A percentile compares a stretch with the other conserved stretches of the same genome.
Conservation (phyloP, 1,284 basidiomycete genomes). For the Ceratobasidium sp. region DNA sequence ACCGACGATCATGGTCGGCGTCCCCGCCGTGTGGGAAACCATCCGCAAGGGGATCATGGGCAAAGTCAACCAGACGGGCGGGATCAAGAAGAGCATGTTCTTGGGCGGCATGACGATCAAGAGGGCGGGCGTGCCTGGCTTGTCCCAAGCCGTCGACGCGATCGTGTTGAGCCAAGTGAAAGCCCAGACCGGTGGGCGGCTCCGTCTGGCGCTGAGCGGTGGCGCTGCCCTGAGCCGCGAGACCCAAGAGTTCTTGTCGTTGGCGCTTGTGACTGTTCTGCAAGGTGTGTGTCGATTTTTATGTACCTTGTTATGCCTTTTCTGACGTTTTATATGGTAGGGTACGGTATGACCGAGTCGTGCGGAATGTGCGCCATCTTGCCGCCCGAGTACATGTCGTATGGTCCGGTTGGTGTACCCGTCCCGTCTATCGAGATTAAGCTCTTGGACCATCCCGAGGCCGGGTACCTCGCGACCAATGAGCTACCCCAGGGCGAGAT, state of each 20-base stretch:
- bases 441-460: constrained; percentile 84
- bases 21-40: constrained; percentile 91
- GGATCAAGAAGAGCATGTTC: constrained; percentile 80
- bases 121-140: constrained; percentile 74
- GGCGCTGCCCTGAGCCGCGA: constrained; percentile 87
- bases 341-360: constrained; percentile 95
- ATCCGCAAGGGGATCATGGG: constrained; percentile 92
- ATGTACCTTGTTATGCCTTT: neutral
- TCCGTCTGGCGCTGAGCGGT: constrained; percentile 84
- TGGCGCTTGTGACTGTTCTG: constrained; percentile 82
- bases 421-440: constrained; percentile 90
- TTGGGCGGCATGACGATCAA: constrained; percentile 76
- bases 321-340: constrained; percentile 59
- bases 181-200: constrained; percentile 86
- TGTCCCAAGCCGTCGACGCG: constrained; percentile 77
- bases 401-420: constrained; percentile 84
- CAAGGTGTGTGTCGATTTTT: constrained; percentile 76
- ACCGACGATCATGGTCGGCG: constrained; percentile 90
- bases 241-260: constrained; percentile 91
- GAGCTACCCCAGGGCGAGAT: constrained; percentile 85
- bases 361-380: constrained; percentile 85
- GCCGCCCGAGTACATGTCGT: constrained; percentile 83
- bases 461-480: constrained; percentile 80
- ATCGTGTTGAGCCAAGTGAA: constrained; percentile 82
- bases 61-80: constrained; percentile 79